Percentiles rank a stretch among this genome's conserved stretches.
Evolutionary conservation across 371 early-diverging fungal species (phyloP).

Genomic region (Rhizopus sp.): DNA sequence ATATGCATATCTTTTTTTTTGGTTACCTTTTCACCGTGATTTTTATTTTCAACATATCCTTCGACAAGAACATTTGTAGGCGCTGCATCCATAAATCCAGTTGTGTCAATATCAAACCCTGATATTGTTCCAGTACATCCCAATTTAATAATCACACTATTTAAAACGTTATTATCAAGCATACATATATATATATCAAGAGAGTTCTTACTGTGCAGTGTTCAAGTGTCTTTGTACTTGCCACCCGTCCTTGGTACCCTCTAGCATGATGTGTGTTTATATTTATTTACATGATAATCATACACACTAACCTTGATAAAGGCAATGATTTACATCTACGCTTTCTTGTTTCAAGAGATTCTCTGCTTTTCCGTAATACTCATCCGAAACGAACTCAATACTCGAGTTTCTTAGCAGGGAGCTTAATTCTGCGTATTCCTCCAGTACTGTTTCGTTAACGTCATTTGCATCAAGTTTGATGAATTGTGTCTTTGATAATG

Average conservation of each 20-base stretch:
- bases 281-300: neutral
- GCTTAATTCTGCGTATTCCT: constrained; percentile 19
- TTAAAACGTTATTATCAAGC: neutral
- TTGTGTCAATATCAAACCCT: constrained; percentile 85
- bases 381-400: constrained; percentile 72
- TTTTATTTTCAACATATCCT: constrained; percentile 6
- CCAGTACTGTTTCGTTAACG: constrained; percentile 19
- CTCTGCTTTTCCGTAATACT: constrained; percentile 76
- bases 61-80: constrained; percentile 31
- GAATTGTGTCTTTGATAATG: constrained; percentile 9
- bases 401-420: constrained; percentile 21
- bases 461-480: neutral
- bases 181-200: neutral
- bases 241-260: constrained; percentile 39
- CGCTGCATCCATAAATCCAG: constrained; percentile 76
- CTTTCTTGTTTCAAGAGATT: constrained; percentile 64
- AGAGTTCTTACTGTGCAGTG: constrained; percentile 59
- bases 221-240: constrained; percentile 34
- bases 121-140: constrained; percentile 70
- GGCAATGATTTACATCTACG: constrained; percentile 22
- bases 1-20: neutral
- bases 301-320: neutral
- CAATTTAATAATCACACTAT: constrained; percentile 67
- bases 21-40: neutral
- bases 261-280: constrained; percentile 5